Base-by-base conservation (phyloP, 129 eudicot genomes). In the Ambrosia trifida region DNA sequence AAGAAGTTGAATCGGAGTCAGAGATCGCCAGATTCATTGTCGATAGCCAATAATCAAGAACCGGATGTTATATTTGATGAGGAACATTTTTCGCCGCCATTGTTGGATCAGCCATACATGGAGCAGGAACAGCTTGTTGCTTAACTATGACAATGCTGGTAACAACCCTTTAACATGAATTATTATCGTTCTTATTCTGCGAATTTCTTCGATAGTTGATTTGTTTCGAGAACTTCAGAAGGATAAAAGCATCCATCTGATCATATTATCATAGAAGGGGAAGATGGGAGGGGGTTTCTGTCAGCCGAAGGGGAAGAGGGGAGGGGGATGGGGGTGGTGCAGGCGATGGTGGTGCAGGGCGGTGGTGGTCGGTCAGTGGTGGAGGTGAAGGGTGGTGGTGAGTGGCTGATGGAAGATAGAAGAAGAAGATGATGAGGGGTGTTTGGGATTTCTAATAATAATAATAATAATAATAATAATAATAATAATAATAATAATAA, bases 101-200 rank as follows among this genome's bases (percentile, higher is more conserved):
- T 89, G 96, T 81, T 78, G 77, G 96, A 73, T 8, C 70, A 89
- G 72, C 80, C 79, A 61, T 70, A 8, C 78, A 18, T 18, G 59
- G 65, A 59, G 16, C 65, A 59, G 19, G 89, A 89, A 79, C 96
- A 86, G 74, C 70, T 85, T 70, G 87, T 79, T 54, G 83, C 86
- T 75, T 88, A 62, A 82, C 56, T 52, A 13, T 49, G 81, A 77
- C 78, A 58, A 58, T 68, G 40, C 61, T 20, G 54, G 51, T 70
- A 72, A n/a, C n/a, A n/a, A 69, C 73, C 70, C 68, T 60, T 80
- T 69, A 77, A 75, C 72, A 46, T 64, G 76, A 79, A 64, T 78
- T 61, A 64, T 70, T 61, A 64, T 70, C 66, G 47, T 78, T 79
- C 68, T 66, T 66, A 72, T 52, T 75, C 54, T 31, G 51, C 65